phyloP scores from a whole-genome alignment of 257 asterid genomes.

The Solanum bulbocastanum region DNA sequence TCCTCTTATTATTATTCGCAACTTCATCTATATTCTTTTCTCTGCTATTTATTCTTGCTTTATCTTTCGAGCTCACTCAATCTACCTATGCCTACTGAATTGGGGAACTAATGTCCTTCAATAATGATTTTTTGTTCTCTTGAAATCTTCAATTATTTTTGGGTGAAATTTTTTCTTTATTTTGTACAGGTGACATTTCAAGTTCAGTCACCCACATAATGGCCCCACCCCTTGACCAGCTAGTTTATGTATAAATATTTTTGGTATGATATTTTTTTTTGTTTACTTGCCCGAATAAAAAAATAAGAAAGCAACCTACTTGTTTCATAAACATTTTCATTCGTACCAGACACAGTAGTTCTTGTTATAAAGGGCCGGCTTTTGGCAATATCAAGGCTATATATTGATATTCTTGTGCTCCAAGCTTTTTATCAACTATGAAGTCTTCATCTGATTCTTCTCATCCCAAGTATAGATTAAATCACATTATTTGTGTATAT shows the following conservation, averaged over 20 bases:
- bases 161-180: no score
- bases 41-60: neutral
- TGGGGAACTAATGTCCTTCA: neutral
- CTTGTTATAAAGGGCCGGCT: neutral
- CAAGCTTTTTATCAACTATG: neutral
- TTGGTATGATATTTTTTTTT: no score
- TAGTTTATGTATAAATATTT: no score
- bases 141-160: neutral
- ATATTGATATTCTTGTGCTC: neutral
- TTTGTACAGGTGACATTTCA: neutral
- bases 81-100: neutral
- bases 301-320: no score
- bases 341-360: no score
- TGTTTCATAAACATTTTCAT: no score
- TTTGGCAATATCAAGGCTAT: neutral
- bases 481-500: neutral
- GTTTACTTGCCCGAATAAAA: fast-evolving
- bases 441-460: neutral
- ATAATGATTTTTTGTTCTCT: no score
- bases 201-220: neutral
- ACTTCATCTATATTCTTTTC: no score
- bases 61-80: no score
- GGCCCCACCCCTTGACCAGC: neutral
- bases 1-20: neutral
- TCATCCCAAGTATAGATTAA: neutral